Percentiles rank a stretch among this genome's conserved stretches.
These are phyloP conservation scores for Leccinum cinnamomeum DNA, from an alignment of 1,284 basidiomycete species.

Conservation along the genomic window DNA sequence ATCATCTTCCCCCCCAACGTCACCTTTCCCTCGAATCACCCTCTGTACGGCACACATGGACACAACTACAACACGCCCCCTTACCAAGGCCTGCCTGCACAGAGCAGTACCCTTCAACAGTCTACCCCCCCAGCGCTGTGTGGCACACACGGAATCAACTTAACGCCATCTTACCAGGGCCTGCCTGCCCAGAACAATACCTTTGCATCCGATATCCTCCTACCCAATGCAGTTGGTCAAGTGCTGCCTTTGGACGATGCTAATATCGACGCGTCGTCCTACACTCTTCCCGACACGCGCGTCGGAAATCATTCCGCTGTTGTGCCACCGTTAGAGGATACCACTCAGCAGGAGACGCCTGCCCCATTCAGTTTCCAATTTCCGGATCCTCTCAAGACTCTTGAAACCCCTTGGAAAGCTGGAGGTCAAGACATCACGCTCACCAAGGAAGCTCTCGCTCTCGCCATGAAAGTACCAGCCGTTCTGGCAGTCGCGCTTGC, in stretches of 20 bases:
- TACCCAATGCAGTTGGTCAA: background rate
- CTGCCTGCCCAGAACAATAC: no score
- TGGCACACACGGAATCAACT: background rate
- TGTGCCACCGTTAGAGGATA: no score
- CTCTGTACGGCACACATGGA: background rate
- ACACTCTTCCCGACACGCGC: background rate
- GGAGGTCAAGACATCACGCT: no score
- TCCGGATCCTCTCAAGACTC: background rate
- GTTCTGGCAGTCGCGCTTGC: no score
- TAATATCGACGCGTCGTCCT: background rate
- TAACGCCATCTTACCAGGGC: no score
- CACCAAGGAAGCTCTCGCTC: no score
- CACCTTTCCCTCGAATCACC: background rate
- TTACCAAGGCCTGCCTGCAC: background rate
- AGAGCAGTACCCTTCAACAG: background rate
- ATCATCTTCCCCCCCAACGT: background rate
- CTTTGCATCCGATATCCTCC: no score
- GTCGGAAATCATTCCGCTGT: background rate
- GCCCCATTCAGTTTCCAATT: background rate
- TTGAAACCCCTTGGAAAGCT: no score
- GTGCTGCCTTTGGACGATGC: no score
- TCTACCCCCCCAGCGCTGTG: background rate
- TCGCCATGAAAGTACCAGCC: no score
- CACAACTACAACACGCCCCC: background rate
- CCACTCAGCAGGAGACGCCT: background rate